A percentile compares a stretch with the other conserved stretches of the same genome.
These are phyloP conservation scores for Inga laurina DNA, from an alignment of 306 rosid species.

Conservation along the genomic window DNA sequence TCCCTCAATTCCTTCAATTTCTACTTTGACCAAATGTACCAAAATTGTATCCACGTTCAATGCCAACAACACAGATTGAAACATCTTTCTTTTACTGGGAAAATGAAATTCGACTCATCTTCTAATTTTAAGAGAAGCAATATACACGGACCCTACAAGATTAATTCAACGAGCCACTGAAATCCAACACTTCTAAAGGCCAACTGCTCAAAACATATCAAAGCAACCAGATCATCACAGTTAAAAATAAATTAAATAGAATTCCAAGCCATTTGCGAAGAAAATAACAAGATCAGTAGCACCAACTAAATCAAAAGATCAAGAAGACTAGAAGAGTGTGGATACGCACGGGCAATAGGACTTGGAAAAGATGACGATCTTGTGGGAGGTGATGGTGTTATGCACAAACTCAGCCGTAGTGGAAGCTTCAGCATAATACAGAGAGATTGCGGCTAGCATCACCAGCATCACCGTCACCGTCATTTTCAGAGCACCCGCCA, in stretches of 20 bases:
- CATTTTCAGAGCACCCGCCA: slow-evolving; percentile 35
- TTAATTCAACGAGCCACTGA: not conserved
- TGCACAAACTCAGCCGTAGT: slow-evolving; percentile 56
- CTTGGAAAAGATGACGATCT: slow-evolving; percentile 88
- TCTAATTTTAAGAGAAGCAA: not conserved
- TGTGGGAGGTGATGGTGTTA: slow-evolving; percentile 72
- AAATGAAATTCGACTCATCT: not conserved
- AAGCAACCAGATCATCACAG: slow-evolving; percentile 6
- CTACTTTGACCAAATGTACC: not conserved
- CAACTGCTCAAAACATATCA: not conserved
- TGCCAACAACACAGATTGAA: not conserved
- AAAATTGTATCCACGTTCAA: not conserved
- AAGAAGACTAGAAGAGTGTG: not conserved
- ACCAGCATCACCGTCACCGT: slow-evolving; percentile 29
- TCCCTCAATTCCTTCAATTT: not conserved
- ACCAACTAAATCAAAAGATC: not conserved
- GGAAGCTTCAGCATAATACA: slow-evolving; percentile 36
- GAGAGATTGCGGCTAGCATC: slow-evolving; percentile 36
- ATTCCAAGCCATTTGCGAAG: not conserved
- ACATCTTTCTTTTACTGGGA: not conserved
- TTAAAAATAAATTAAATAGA: not conserved
- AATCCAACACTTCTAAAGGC: not conserved
- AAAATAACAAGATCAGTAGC: not conserved
- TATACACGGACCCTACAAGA: not conserved
- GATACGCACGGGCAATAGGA: slow-evolving; percentile 85